Base-by-base conservation (phyloP, 2,329 filamentous ascomycete species). In the Monascus ruber region DNA sequence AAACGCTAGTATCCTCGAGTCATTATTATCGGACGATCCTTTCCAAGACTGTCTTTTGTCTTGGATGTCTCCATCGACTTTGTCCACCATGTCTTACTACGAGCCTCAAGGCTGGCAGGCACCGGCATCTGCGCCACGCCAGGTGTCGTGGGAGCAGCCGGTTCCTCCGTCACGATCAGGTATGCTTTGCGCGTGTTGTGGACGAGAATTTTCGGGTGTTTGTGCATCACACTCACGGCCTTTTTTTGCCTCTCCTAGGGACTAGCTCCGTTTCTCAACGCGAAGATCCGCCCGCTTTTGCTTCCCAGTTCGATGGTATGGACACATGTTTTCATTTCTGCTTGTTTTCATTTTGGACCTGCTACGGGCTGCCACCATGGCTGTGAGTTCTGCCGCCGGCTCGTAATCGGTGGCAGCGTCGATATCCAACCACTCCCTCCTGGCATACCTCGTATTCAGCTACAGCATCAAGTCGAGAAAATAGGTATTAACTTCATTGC, bases 261-360 rank as follows among this genome's bases (percentile, higher is more conserved):
- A 77, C 83, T 46, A 86, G 75, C 63, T 87, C 83, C 42, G 80
- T 82, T 37, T 77, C 78, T 48, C 76, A 79, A 39, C 77, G 79
- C 53, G 84, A 89, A 49, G 85, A 93, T 44, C 73, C 76, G 42
- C 70, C 73, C 56, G 86, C 87, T 43, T 94, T 94, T 62, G 79
- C 78, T 50, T 81, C 83, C 60, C 87, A 94, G 66, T 82, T 94
- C 63, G 87, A 94, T 70, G 85, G 85, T 91, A 81, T 62, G 82
- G 77, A 38, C 31, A 37, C 42, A 46, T 35, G 41, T 26, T 38
- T 37, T 35, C 31, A 27, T 26, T 33, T 33, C 36, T 31, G 26
- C 31, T 37, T 27, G 7, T 28, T 29, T 31, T 26, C 3, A 34
- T 27, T 24, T 36, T 32, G 32, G 33, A 35, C 5, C 31, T 29